phyloP scores from a whole-genome alignment of 345 rosid species.

The Populus deltoides region DNA sequence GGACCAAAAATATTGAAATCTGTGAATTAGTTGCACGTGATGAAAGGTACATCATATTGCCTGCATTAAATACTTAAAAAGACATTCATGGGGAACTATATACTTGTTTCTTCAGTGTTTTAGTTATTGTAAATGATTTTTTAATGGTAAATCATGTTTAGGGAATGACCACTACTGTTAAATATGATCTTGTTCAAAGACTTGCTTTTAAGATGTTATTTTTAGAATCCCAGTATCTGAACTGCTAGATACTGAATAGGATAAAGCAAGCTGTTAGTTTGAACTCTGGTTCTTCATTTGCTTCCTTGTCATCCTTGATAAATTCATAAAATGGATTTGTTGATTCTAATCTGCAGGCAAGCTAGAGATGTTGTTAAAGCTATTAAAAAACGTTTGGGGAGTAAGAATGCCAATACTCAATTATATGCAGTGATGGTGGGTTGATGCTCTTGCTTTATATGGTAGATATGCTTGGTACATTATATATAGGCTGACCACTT shows the following conservation, averaged over 20 bases:
- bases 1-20: slow-evolving; percentile 87
- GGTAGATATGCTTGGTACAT: neutral
- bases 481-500: neutral
- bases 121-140: neutral
- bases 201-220: neutral
- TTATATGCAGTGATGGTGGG: slow-evolving; percentile 79
- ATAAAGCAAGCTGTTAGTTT: neutral
- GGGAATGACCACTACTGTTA: neutral
- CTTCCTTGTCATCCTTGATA: neutral
- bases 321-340: neutral
- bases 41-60: slow-evolving; percentile 48
- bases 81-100: neutral
- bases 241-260: neutral
- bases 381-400: slow-evolving; percentile 81
- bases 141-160: neutral
- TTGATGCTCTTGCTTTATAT: slow-evolving; percentile 6
- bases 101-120: neutral
- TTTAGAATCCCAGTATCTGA: neutral
- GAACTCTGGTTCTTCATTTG: neutral
- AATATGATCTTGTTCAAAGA: neutral
- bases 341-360: slow-evolving; percentile 47
- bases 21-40: slow-evolving; percentile 80
- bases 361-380: slow-evolving; percentile 82
- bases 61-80: neutral
- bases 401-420: slow-evolving; percentile 60